These are phyloP conservation scores for Mucor sp. DNA, from an alignment of 371 early-diverging fungal genomes.

Conservation along the genomic window DNA sequence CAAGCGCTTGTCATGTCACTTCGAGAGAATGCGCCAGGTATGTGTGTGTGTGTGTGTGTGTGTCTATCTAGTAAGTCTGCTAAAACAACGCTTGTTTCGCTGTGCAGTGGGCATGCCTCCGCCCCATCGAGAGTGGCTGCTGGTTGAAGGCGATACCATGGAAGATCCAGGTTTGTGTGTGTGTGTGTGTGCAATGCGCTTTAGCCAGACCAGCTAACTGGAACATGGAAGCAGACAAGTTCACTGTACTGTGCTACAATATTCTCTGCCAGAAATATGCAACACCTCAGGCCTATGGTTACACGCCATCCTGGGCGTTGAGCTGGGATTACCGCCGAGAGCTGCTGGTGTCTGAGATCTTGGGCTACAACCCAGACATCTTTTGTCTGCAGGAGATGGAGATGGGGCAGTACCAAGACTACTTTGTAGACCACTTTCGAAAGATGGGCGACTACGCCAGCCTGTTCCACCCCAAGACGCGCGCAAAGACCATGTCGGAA, in stretches of 20 bases:
- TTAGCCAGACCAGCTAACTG: no score
- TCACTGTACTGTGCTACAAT: conserved; percentile 95
- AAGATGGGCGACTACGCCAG: conserved; percentile 87
- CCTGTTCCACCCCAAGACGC: conserved; percentile 93
- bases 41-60: background rate
- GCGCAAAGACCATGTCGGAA: conserved; percentile 92
- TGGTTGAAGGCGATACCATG: conserved; percentile 55
- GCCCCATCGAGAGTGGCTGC: conserved; percentile 91
- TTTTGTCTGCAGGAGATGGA: conserved; percentile 95
- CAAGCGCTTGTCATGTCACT: conserved; percentile 86
- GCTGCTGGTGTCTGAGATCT: conserved; percentile 86
- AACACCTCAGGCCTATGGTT: conserved; percentile 85
- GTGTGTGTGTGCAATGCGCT: background rate
- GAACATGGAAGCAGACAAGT: no score
- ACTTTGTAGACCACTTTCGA: conserved; percentile 74
- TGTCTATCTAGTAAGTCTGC: no score
- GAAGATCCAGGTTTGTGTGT: conserved; percentile 32
- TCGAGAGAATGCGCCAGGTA: conserved; percentile 90
- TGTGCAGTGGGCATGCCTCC: conserved; percentile 79
- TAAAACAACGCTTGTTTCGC: background rate
- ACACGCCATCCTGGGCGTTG: conserved; percentile 98
- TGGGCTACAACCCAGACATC: conserved; percentile 90
- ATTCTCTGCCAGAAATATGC: conserved; percentile 94
- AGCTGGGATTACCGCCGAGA: conserved; percentile 95
- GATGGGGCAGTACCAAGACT: conserved; percentile 82